Conservation (phyloP, 805 yeast genomes). For the Candida krabiensis region DNA sequence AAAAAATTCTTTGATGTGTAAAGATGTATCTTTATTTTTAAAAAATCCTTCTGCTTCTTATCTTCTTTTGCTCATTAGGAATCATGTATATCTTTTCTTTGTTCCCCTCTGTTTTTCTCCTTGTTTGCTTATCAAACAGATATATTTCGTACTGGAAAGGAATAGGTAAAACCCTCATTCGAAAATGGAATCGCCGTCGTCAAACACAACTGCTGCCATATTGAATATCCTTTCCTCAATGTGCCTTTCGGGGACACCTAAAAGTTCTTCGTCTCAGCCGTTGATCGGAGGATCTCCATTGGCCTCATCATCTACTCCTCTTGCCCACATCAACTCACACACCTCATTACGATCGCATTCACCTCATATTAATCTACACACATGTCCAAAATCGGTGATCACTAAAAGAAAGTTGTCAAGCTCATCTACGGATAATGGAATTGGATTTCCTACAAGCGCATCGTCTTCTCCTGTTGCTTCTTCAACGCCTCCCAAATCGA, state of each 20-base stretch:
- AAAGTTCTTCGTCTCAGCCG: background rate
- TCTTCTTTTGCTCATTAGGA: no score
- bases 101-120: no score
- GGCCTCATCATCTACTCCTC: constrained; percentile 3
- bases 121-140: no score
- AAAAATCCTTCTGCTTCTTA: no score
- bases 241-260: constrained; percentile 10
- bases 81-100: no score
- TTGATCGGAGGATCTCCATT: background rate
- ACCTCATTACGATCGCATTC: constrained; percentile 15
- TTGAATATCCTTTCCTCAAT: constrained; percentile 21
- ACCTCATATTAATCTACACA: constrained; percentile 16
- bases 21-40: no score
- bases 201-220: constrained; percentile 18
- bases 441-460: constrained; percentile 1
- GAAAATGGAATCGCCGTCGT: background rate
- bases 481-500: constrained; percentile 3
- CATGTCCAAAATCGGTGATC: constrained; percentile 16
- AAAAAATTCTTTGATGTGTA: no score
- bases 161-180: no score
- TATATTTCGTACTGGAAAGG: no score
- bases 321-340: constrained; percentile 8
- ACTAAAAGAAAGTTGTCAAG: constrained; percentile 23
- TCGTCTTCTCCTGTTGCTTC: constrained; percentile 5
- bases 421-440: constrained; percentile 11